phyloP scores from a whole-genome alignment of 2,329 filamentous ascomycete genomes.

The Ophiocordyceps polyrhachis-furcata region DNA sequence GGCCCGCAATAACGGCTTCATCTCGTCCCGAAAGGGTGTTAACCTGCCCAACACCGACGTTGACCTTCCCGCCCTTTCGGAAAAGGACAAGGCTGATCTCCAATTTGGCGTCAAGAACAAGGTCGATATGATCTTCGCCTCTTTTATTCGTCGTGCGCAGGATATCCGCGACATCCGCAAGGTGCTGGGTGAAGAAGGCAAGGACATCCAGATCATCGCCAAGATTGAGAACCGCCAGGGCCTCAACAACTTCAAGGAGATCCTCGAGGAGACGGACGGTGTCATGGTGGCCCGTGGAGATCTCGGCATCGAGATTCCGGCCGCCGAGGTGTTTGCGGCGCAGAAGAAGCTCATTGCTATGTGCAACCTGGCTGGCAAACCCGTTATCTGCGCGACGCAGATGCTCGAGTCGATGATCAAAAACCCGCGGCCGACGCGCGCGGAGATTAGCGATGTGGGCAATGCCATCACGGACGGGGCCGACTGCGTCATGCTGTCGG shows the following conservation, averaged over 20 bases:
- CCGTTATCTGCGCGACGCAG: slow-evolving; percentile 95
- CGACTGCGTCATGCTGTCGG: slow-evolving; percentile 99
- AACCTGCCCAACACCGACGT: slow-evolving; percentile 98
- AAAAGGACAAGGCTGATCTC: slow-evolving; percentile 94
- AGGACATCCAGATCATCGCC: slow-evolving; percentile 97
- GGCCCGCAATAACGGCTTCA: slow-evolving; percentile 94
- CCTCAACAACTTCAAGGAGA: slow-evolving; percentile 98
- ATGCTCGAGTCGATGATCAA: slow-evolving; percentile 99
- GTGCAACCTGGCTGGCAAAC: slow-evolving; percentile 98
- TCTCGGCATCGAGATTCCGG: slow-evolving; percentile 88
- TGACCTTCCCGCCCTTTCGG: slow-evolving; percentile 87
- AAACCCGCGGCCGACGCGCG: slow-evolving; percentile 94
- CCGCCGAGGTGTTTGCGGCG: slow-evolving; percentile 94
- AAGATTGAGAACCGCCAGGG: slow-evolving; percentile 99
- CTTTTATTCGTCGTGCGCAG: slow-evolving; percentile 86
- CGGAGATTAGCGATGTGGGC: slow-evolving; percentile 95
- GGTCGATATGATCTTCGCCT: slow-evolving; percentile 98
- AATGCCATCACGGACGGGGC: slow-evolving; percentile 96
- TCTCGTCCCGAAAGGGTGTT: slow-evolving; percentile 97
- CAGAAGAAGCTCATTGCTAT: slow-evolving; percentile 99
- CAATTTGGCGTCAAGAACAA: slow-evolving; percentile 94
- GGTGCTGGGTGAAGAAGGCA: slow-evolving; percentile 78
- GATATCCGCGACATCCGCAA: slow-evolving; percentile 87
- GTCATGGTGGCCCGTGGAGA: slow-evolving; percentile 99
- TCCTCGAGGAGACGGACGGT: slow-evolving; percentile 87